Evolutionary conservation across 495 filamentous ascomycete species (phyloP), one percentile per base, ranked within the genome.

Genomic region (Amniculicola lignicola): DNA sequence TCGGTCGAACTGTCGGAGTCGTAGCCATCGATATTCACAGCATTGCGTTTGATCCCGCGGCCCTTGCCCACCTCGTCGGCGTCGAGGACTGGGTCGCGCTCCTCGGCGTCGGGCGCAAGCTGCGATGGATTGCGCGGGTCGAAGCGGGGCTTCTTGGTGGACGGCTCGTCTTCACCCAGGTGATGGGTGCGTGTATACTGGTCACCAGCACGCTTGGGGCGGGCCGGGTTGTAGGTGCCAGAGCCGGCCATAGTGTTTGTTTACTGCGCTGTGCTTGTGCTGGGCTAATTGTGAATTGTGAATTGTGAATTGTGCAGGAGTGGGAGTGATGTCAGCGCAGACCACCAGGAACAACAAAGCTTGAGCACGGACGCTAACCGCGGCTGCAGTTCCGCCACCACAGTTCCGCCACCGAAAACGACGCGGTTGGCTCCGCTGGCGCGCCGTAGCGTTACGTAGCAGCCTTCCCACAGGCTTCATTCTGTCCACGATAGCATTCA

Each of bases 1-100:
- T 97, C 93, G 50, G 90, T 90, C 7, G 92, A 91, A 25, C 87
- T 93, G 69, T 99, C 93, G 0, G 85, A 92, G 48, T 96, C 92
- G 72, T 97, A 97, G 2, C 94, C 93, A 64, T 97, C 93, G 24
- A 98, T 82, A 57, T 96, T 95, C 27, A 98, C 83, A 1, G 90
- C 93, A 62, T 89, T 87, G 51, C 93, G 89, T 64, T 95, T 95
- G 0, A 86, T 84, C 38, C 82, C 77, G 0, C 83, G 86, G 14
- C 84, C 77, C n/a, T 82, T 83, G 31, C 92, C 92, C 55, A 97
- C 95, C 45, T 95, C 90, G 63, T 96, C 93, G 11, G 89, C 88
- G 33, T 95, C 91, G 14, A 95, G 80, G 19, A 89, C 79, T 2
- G 86, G 45, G 31, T 62, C 77, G 61, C 90, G 88, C 27, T 92